Base-by-base conservation (phyloP, 176 grass and related monocot species). In the Bonia amplexicaulis region DNA sequence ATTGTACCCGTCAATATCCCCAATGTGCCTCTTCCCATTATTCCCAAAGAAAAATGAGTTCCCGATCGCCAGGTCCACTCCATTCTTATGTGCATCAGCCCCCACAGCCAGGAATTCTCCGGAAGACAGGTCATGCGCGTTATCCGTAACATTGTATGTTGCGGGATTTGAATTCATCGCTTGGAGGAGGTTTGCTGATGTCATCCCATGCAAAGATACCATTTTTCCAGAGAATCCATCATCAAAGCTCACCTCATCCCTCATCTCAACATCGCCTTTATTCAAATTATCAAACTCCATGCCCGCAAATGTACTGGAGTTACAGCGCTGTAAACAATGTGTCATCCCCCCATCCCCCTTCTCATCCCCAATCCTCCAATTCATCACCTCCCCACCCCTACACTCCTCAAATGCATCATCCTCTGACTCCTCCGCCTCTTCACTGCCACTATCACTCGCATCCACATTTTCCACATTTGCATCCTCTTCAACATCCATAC, bases 201-300 rank as follows among this genome's bases (percentile, higher is more conserved):
- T 78, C 89, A 97, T 85, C 67, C 96, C 93, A 73, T 93, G 88
- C 80, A 93, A 88, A n/a, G 91, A 92, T 54, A 23, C 64, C 61
- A 90, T 74, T 67, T 88, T 95, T 42, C 12, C 87, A 51, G 93
- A 72, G 54, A 92, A 86, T 10, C 52, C 82, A 87, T 92, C 89
- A 52, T 78, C 77, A 66, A 87, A 88, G 57, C 71, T 82, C 19
- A 78, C 62, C 20, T 83, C 93, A 83, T 81, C 87, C 40, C 89
- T 93, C 79, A 80, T 94, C 29, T 86, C 91, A 48, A n/a, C 83
- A 66, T 91, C 74, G 44, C 59, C 85, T 86, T 89, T 91, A 85
- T 84, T 92, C 90, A 99, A 89, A 82, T 93, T 94, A 67, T 96
- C 93, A 80, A 99, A 99, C 85, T 90, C 79, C 92, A 97, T 88